Percentiles rank a stretch among this genome's conserved stretches.
phyloP scores from a whole-genome alignment of 2,329 filamentous ascomycete species.

The Penicillium sp. region DNA sequence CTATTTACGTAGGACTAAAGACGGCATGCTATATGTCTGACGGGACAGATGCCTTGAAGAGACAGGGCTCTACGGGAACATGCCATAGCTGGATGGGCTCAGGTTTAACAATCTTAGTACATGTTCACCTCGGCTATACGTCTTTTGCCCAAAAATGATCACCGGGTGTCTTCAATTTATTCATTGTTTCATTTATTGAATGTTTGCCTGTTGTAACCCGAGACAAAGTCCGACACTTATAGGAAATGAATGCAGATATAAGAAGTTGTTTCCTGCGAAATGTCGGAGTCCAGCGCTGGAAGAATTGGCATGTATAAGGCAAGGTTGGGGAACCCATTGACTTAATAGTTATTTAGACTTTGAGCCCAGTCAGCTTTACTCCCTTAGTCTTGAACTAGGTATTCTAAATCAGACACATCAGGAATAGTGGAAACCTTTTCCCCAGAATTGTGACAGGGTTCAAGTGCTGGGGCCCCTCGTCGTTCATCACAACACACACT shows the following conservation, averaged over 20 bases:
- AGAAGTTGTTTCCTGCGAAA: background rate
- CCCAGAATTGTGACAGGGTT: background rate
- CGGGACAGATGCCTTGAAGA: background rate
- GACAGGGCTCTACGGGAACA: background rate
- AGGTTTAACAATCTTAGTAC: background rate
- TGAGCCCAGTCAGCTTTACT: background rate
- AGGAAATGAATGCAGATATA: background rate
- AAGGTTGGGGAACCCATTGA: background rate
- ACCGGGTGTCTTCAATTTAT: background rate
- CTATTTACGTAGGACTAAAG: background rate
- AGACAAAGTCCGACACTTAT: background rate
- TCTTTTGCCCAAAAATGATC: background rate
- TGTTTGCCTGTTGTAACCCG: constrained; percentile 6
- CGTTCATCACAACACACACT: background rate
- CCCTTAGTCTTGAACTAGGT: background rate
- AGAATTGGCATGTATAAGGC: background rate
- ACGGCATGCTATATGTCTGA: background rate
- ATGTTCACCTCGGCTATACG: background rate
- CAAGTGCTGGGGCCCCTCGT: background rate
- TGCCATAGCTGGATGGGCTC: background rate
- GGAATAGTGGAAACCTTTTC: background rate
- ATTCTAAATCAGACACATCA: background rate
- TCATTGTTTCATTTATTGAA: background rate
- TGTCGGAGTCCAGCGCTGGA: background rate
- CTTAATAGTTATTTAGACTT: background rate